Conservation (phyloP, 2,329 filamentous ascomycete genomes). For the Pestalotiopsis fici region DNA sequence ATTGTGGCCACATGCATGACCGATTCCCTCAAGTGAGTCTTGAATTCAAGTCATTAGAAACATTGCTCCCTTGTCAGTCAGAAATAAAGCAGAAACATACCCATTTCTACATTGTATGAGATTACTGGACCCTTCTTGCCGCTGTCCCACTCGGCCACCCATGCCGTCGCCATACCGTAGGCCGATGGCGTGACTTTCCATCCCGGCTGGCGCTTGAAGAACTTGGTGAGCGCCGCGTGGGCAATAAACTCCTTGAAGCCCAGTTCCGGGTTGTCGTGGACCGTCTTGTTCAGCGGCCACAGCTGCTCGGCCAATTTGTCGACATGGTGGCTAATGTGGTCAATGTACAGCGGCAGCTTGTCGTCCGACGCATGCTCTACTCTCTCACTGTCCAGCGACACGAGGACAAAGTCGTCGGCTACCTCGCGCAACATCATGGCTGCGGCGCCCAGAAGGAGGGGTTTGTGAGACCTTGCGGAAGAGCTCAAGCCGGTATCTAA, state of each 20-base stretch:
- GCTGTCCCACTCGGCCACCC: constrained; percentile 50
- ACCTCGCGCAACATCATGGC: constrained; percentile 20
- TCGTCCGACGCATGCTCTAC: constrained; percentile 3
- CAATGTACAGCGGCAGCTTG: constrained; percentile 23
- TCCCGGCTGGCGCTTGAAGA: constrained; percentile 39
- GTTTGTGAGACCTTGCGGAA: background rate
- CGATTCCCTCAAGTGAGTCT: constrained; percentile 51
- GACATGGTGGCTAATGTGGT: constrained; percentile 37
- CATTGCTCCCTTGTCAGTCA: background rate
- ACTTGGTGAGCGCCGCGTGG: constrained; percentile 50
- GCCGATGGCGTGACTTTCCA: constrained; percentile 54
- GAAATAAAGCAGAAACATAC: constrained; percentile 21
- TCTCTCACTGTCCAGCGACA: constrained; percentile 20
- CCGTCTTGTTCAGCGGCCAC: constrained; percentile 48
- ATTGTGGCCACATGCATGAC: constrained; percentile 58
- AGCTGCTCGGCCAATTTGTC: constrained; percentile 38
- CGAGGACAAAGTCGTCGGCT: constrained; percentile 25
- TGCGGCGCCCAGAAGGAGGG: background rate
- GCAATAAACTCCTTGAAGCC: constrained; percentile 49
- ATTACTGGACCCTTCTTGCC: constrained; percentile 45
- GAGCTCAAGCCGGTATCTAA: background rate
- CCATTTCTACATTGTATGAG: constrained; percentile 49
- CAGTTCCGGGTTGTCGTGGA: constrained; percentile 53
- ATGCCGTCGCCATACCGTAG: constrained; percentile 53
- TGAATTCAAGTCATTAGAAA: constrained; percentile 13